Conservation (phyloP, 2,329 filamentous ascomycete species). For the Scedosporium minutisporum region DNA sequence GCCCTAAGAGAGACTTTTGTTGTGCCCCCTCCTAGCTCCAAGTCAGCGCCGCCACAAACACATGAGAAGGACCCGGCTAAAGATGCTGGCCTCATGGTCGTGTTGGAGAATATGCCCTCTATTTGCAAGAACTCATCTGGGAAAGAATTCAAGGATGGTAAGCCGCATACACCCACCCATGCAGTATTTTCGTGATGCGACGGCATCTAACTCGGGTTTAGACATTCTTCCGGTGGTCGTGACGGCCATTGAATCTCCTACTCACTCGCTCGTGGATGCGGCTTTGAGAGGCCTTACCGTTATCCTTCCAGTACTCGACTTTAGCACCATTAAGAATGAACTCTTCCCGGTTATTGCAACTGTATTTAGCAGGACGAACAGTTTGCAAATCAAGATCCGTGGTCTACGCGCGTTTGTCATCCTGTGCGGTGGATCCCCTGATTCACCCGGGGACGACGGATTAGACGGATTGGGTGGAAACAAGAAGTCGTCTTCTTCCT, state of each 20-base stretch:
- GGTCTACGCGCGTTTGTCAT: conserved; percentile 84
- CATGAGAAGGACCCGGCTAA: conserved; percentile 71
- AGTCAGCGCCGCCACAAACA: conserved; percentile 38
- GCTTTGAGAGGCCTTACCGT: conserved; percentile 68
- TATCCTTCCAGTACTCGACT: conserved; percentile 83
- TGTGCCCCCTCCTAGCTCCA: conserved; percentile 9
- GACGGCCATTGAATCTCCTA: conserved; percentile 76
- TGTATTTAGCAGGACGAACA: conserved; percentile 89
- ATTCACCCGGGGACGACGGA: conserved; percentile 52
- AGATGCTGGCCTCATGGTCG: conserved; percentile 84
- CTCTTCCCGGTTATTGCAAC: conserved; percentile 84
- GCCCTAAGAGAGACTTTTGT: conserved; percentile 76
- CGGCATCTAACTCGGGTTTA: conserved; percentile 21
- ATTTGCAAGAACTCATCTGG: conserved; percentile 75
- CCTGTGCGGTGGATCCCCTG: conserved; percentile 68
- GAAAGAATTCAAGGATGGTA: conserved; percentile 90
- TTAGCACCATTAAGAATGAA: conserved; percentile 93
- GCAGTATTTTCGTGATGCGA: not conserved
- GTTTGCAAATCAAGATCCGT: conserved; percentile 86
- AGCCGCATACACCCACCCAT: conserved; percentile 17
- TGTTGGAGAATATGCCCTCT: conserved; percentile 71
- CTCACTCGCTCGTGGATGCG: conserved; percentile 80
- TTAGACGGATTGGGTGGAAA: conserved; percentile 59
- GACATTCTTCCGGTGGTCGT: conserved; percentile 83
- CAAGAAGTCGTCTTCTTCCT: conserved; percentile 48